Conservation (phyloP, 192 early-diverging fungal species). For the Dimargaris xerosporica region DNA sequence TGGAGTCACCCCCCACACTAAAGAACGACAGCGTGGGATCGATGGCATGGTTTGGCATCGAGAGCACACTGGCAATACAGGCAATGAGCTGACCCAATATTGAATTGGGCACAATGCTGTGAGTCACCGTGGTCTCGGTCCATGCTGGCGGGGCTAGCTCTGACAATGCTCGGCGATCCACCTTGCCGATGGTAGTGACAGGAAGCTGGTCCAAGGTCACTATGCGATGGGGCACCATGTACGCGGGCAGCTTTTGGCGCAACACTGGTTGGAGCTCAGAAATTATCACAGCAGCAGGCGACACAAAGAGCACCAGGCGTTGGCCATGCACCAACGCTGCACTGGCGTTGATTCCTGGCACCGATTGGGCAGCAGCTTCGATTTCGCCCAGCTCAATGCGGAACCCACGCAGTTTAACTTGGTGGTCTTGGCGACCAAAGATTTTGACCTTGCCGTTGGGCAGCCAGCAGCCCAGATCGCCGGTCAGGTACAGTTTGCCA, state of each 20-base stretch:
- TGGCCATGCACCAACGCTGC: background rate
- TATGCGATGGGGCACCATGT: slow-evolving; percentile 5
- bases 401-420: slow-evolving; percentile 7
- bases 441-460: background rate
- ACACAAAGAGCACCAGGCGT: background rate
- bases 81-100: too few relatives aligned
- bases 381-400: slow-evolving; percentile 2
- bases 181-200: background rate
- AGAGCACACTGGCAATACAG: background rate
- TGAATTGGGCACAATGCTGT: too few relatives aligned
- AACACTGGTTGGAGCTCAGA: background rate
- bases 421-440: background rate
- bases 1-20: slow-evolving; percentile 2
- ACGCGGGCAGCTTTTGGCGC: background rate
- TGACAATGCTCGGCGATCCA: too few relatives aligned
- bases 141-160: too few relatives aligned
- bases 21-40: background rate
- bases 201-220: background rate
- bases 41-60: background rate
- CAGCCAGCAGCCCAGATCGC: slow-evolving; percentile 9
- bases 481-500: background rate
- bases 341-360: background rate
- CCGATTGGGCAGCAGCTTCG: background rate
- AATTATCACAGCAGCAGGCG: background rate
- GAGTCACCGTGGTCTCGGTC: too few relatives aligned